Percentiles rank a stretch among this genome's conserved stretches.
Conservation (phyloP, 495 filamentous ascomycete species). For the Podospora didyma region DNA sequence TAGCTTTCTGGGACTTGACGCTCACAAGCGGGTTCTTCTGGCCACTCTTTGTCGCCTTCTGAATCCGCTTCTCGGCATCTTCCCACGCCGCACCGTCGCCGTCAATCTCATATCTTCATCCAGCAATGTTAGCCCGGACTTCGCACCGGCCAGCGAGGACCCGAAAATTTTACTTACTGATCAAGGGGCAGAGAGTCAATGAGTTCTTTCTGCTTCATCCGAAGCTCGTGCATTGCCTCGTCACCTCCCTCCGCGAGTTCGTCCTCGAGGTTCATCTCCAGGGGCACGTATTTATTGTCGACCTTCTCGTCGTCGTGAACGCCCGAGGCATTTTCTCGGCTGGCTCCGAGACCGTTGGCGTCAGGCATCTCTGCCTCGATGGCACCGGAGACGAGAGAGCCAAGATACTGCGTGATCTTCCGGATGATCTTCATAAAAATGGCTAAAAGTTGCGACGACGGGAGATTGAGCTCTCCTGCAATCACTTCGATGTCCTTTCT, state of each 20-base stretch:
- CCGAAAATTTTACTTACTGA: conserved; percentile 57
- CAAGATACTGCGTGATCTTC: conserved; percentile 77
- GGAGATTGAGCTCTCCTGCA: conserved; percentile 73
- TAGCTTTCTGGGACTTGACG: conserved; percentile 68
- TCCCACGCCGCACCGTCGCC: conserved; percentile 70
- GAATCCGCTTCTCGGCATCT: conserved; percentile 76
- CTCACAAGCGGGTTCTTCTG: conserved; percentile 71
- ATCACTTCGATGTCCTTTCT: conserved; percentile 77
- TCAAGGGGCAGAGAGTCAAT: conserved; percentile 88
- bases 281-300: conserved; percentile 59
- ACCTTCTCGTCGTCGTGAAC: conserved; percentile 58
- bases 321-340: conserved; percentile 47
- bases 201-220: conserved; percentile 71
- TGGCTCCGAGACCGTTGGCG: conserved; percentile 48
- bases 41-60: conserved; percentile 48
- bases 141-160: conserved; percentile 7
- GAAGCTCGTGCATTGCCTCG: conserved; percentile 64
- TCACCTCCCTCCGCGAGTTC: conserved; percentile 83
- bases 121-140: not conserved
- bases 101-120: conserved; percentile 72
- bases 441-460: conserved; percentile 76
- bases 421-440: conserved; percentile 96
- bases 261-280: conserved; percentile 72
- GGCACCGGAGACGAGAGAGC: conserved; percentile 66
- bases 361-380: conserved; percentile 68